Percentiles rank a stretch among this genome's conserved stretches.
phyloP scores from a whole-genome alignment of 1,284 basidiomycete species.

The Naganishia sp. region DNA sequence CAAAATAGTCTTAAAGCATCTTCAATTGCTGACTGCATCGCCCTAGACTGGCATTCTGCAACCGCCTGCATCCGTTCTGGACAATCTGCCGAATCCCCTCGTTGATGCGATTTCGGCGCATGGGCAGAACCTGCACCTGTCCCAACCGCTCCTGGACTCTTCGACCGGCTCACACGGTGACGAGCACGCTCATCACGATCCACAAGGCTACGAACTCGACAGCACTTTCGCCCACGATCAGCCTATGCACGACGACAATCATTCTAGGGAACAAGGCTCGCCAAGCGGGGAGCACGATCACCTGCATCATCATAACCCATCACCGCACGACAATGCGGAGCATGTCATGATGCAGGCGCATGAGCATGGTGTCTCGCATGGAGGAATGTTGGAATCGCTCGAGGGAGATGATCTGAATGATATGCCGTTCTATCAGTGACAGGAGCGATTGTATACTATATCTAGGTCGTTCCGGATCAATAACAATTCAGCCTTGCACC shows the following conservation, averaged over 20 bases:
- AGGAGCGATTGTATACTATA: not conserved
- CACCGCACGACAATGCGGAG: constrained; percentile 2
- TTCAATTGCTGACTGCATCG: not conserved
- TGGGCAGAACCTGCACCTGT: not conserved
- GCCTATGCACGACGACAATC: constrained; percentile 9
- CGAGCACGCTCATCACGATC: constrained; percentile 8
- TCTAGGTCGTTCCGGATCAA: too few species aligned
- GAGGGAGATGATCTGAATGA: constrained; percentile 9
- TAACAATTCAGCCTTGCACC: too few species aligned
- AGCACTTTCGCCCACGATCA: constrained; percentile 6
- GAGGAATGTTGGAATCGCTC: constrained; percentile 11
- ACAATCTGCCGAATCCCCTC: constrained; percentile 12
- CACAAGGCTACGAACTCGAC: constrained; percentile 15
- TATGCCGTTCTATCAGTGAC: not conserved
- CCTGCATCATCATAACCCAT: constrained; percentile 9
- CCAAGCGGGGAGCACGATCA: not conserved
- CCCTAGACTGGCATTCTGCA: constrained; percentile 16
- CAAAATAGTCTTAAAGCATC: not conserved
- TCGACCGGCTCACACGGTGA: not conserved
- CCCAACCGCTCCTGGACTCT: not conserved
- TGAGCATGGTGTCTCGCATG: constrained; percentile 6
- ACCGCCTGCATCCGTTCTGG: constrained; percentile 6
- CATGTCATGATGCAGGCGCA: constrained; percentile 4
- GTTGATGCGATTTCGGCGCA: not conserved
- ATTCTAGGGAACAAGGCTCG: constrained; percentile 4